Evolutionary conservation across 1,284 basidiomycete species (phyloP), one percentile per base, ranked within the genome.

Genomic region (Pyrrhoderma noxium): DNA sequence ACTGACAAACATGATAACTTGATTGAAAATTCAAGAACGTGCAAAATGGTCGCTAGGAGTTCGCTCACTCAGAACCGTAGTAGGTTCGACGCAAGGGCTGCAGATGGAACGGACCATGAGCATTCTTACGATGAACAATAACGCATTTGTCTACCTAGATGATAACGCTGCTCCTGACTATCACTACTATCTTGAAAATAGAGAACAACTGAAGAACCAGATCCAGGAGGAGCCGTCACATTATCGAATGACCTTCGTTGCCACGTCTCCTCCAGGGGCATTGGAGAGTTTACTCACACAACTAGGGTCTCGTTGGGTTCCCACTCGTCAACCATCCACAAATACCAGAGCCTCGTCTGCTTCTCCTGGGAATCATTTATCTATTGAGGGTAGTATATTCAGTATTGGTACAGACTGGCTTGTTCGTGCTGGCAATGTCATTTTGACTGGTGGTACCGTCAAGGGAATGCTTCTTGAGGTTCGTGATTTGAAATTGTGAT

Each of bases 391-490:
- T 0, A 67, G 73, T 47, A 71, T 85, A 14, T 88, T 79, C 60
- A 65, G 76, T 18, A 85, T 89, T 49, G 86, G 87, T 1, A 80
- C 70, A 42, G 86, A 89, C 62, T 89, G 87, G 83, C 66, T 87
- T 14, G 81, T 89, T n/a, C 74, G 86, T 21, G 78, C 80, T 36
- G 86, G 87, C 8, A 86, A 86, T 62, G 86, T 89, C 18, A 73
- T 79, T 47, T 67, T 87, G 18, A 75, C 82, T 19, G 85, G 85
- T 16, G 84, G 85, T 31, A 76, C 76, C 3, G 70, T 84, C 2
- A 86, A 81, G 60, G 87, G 86, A 16, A 86, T 89, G 82, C 69
- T 89, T 31, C 67, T 89, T 16, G 86, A 89, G 79, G 86, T 85
- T 55, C 41, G 68, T 62, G 16, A 27, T 27, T 31, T 27, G 40